Conservation (phyloP, 345 rosid genomes). For the Anacardium occidentale region DNA sequence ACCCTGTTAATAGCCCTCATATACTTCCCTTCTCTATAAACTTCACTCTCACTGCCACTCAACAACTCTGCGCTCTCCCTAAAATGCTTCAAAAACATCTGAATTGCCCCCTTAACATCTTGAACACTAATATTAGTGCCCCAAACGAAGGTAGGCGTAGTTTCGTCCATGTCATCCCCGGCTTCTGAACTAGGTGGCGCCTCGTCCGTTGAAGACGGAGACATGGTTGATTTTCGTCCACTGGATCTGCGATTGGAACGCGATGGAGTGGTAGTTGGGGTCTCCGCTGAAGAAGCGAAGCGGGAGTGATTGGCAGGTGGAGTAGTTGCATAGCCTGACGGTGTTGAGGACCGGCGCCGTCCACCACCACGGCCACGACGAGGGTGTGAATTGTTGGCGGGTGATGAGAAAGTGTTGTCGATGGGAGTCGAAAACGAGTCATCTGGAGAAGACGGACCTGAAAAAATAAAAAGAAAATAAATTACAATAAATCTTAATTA, state of each 20-base stretch:
- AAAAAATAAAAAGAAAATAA: neutral
- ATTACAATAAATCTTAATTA: neutral
- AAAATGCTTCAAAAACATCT: constrained; percentile 84
- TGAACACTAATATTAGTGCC: constrained; percentile 95
- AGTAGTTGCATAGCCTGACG: constrained; percentile 26
- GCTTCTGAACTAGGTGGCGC: constrained; percentile 57
- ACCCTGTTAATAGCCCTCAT: constrained; percentile 69
- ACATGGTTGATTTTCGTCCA: constrained; percentile 32
- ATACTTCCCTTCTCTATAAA: constrained; percentile 81
- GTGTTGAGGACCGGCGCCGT: constrained; percentile 29
- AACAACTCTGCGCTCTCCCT: constrained; percentile 50
- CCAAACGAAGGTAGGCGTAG: constrained; percentile 89
- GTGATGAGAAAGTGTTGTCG: constrained; percentile 61
- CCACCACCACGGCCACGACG: constrained; percentile 18
- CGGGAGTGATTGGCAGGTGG: constrained; percentile 29
- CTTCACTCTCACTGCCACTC: constrained; percentile 28
- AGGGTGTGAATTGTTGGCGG: constrained; percentile 18
- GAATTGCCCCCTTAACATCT: constrained; percentile 81
- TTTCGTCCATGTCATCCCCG: constrained; percentile 62
- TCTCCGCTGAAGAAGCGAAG: constrained; percentile 39
- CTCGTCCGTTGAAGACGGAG: constrained; percentile 60
- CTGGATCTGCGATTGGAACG: constrained; percentile 32
- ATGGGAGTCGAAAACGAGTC: constrained; percentile 65
- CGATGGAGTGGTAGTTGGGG: constrained; percentile 51
- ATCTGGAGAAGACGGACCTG: constrained; percentile 73